Percentiles rank a stretch among this genome's conserved stretches.
Evolutionary conservation across 805 yeast genomes (phyloP).

Genomic region (Candida corydali): DNA sequence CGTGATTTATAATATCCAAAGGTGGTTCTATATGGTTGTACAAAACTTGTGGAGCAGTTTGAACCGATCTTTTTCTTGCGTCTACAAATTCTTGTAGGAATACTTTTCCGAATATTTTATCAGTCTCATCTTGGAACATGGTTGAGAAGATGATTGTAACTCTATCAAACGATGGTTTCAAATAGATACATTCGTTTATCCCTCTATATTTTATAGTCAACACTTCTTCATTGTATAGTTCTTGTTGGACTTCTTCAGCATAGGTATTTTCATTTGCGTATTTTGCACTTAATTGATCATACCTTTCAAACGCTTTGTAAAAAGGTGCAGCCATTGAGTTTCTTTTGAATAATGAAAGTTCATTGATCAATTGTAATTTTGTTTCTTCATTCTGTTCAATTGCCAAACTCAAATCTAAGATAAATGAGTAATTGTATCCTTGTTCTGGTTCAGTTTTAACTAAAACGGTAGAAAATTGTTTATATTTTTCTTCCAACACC

Average conservation of each 20-base stretch:
- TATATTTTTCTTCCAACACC: slow-evolving; percentile 50
- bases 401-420: slow-evolving; percentile 51
- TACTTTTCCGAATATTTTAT: slow-evolving; percentile 83
- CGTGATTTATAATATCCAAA: slow-evolving; percentile 52
- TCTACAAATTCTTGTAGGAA: slow-evolving; percentile 92
- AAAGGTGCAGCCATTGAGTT: slow-evolving; percentile 92
- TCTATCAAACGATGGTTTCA: slow-evolving; percentile 90
- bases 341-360: slow-evolving; percentile 75
- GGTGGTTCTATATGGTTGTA: slow-evolving; percentile 92
- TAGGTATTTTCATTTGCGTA: slow-evolving; percentile 41
- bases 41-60: slow-evolving; percentile 96
- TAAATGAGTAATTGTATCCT: slow-evolving; percentile 78
- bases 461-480: slow-evolving; percentile 26
- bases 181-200: slow-evolving; percentile 76
- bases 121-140: slow-evolving; percentile 93
- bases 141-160: slow-evolving; percentile 96
- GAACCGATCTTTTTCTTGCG: slow-evolving; percentile 92
- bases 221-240: slow-evolving; percentile 50
- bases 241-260: slow-evolving; percentile 41
- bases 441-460: slow-evolving; percentile 47
- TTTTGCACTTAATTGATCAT: slow-evolving; percentile 57
- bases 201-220: slow-evolving; percentile 83
- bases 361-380: slow-evolving; percentile 49
- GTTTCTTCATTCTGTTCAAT: slow-evolving; percentile 41
- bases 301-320: slow-evolving; percentile 76